These are phyloP conservation scores for Saccharomycopsis fodiens DNA, from an alignment of 805 yeast genomes.

Conservation along the genomic window DNA sequence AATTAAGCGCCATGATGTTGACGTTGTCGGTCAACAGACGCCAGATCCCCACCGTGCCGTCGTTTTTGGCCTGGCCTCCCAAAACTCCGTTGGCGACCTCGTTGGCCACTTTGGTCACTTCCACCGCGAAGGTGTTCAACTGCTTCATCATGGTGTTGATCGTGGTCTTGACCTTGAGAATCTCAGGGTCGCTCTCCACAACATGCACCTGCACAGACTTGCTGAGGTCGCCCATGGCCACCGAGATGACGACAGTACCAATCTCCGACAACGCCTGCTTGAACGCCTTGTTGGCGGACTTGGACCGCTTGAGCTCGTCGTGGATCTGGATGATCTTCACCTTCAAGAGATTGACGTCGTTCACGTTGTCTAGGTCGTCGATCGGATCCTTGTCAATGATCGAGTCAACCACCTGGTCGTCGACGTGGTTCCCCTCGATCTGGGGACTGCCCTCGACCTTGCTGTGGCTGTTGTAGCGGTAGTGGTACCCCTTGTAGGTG, in stretches of 20 bases:
- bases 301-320: slow-evolving; percentile 15
- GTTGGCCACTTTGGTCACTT: slow-evolving; percentile 79
- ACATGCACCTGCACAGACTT: slow-evolving; percentile 71
- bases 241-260: slow-evolving; percentile 81
- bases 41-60: slow-evolving; percentile 87
- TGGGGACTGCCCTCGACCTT: neutral
- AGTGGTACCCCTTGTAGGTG: slow-evolving; percentile 13
- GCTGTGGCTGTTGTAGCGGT: slow-evolving; percentile 6
- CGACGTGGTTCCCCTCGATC: neutral
- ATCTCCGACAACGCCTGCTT: slow-evolving; percentile 69
- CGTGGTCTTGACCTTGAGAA: slow-evolving; percentile 69
- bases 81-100: slow-evolving; percentile 87
- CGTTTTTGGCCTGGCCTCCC: slow-evolving; percentile 82
- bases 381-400: slow-evolving; percentile 16
- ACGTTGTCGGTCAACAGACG: slow-evolving; percentile 76
- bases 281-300: slow-evolving; percentile 57
- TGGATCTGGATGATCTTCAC: slow-evolving; percentile 13
- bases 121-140: slow-evolving; percentile 70
- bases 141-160: slow-evolving; percentile 89
- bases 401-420: slow-evolving; percentile 8
- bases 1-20: slow-evolving; percentile 52
- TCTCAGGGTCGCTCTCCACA: slow-evolving; percentile 71
- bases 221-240: slow-evolving; percentile 81
- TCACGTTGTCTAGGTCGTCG: slow-evolving; percentile 12
- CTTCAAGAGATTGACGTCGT: slow-evolving; percentile 13